A percentile compares a stretch with the other conserved stretches of the same genome.
phyloP scores from a whole-genome alignment of 306 rosid genomes.

The Prunus kanzakura region DNA sequence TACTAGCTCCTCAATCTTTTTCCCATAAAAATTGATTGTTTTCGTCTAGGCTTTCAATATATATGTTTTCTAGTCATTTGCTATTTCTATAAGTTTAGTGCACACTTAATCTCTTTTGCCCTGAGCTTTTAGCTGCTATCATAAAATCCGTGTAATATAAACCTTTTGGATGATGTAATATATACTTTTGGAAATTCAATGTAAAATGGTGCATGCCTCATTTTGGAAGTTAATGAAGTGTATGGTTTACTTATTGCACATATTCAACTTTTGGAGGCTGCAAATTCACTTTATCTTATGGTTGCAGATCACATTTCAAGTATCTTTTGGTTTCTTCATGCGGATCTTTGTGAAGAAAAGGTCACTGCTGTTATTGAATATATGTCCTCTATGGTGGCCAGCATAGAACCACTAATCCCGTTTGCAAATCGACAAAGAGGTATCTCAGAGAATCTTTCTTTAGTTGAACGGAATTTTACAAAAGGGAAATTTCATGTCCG shows the following conservation, averaged over 20 bases:
- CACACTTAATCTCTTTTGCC: background rate
- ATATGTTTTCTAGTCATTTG: background rate
- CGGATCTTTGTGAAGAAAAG: conserved; percentile 85
- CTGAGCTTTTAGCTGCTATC: background rate
- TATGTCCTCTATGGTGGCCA: conserved; percentile 81
- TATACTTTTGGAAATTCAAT: background rate
- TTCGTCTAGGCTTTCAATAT: background rate
- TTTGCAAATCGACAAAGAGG: conserved; percentile 40
- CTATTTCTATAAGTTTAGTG: background rate
- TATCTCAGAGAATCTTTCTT: conserved; percentile 31
- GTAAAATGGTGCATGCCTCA: background rate
- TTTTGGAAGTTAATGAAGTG: conserved; percentile 5
- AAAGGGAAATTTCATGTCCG: conserved; percentile 73
- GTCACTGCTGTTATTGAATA: conserved; percentile 61
- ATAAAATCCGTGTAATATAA: background rate
- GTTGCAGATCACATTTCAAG: conserved; percentile 72
- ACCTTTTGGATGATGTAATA: background rate
- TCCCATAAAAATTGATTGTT: background rate
- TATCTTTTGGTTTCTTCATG: conserved; percentile 70
- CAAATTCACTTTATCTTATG: conserved; percentile 19
- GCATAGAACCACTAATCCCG: conserved; percentile 54
- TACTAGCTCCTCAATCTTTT: conserved; percentile 1
- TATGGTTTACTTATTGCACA: conserved; percentile 1
- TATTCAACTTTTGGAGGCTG: background rate
- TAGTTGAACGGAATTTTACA: conserved; percentile 40